Base-by-base conservation (phyloP, 495 filamentous ascomycete species). In the Wilcoxina mikolae region DNA sequence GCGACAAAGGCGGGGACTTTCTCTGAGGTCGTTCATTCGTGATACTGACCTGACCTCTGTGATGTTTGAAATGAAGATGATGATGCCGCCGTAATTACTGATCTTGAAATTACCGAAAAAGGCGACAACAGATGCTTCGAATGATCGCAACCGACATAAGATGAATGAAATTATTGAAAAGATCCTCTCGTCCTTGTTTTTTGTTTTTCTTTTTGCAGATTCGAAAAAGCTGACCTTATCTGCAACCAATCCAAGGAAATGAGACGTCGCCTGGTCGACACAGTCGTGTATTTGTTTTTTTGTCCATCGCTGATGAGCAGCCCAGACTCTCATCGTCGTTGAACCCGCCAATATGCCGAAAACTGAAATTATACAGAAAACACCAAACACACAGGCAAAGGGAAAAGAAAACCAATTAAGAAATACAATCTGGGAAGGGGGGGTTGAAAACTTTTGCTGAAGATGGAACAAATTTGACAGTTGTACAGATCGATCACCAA, bases 401-500 rank as follows among this genome's bases (percentile, higher is more conserved):
- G 45, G 23, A 28, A 49, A 49, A 10, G 45, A 18, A 49, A 49
- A 15, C 39, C 10, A 43, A 49, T 49, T 49, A 49, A 49, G 45
- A 49, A 49, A 28, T 49, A 49, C 45, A 49, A 49, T 4, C 23
- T 4, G 24, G 11, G 45, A 52, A 52, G 49, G 49, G 33, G 49
- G 29, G 15, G 43, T 1, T 4, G 25, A n/a, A 49, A 29, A 27
- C 25, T 49, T 49, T 49, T 49, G 46, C 46, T 49, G 27, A 49
- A 28, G 12, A 29, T 27, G 46, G 46, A 46, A 46, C 46, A 43
- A 10, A 20, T 43, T 9, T 43, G 39, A 43, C 9, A 18, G 39
- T 15, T 49, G 25, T 5, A 49, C 46, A 24, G 46, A 11, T 28
- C 15, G 25, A 15, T 15, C 9, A 49, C n/a, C 24, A 49, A 49